Percentiles rank a stretch among this genome's conserved stretches.
phyloP scores from a whole-genome alignment of 805 yeast genomes.

The Yamadazyma kitorensis region DNA sequence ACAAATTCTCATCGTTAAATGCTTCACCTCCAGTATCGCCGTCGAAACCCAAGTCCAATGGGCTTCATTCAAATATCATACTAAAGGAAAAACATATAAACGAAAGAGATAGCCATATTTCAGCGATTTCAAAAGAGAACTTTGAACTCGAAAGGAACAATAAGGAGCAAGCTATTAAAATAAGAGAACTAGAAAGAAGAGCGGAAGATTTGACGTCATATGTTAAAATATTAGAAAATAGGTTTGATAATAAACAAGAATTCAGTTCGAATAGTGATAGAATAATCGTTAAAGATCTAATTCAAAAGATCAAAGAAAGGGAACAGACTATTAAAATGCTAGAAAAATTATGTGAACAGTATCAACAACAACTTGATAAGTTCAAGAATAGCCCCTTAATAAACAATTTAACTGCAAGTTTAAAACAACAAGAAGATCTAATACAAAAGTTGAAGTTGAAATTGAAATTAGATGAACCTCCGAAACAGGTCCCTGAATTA shows the following conservation, averaged over 20 bases:
- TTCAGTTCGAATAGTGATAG: conserved; percentile 5
- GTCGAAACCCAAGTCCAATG: too few relatives aligned
- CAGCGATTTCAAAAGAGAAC: conserved; percentile 12
- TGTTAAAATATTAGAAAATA: conserved; percentile 15
- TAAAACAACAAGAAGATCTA: conserved; percentile 21
- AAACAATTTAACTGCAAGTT: conserved; percentile 13
- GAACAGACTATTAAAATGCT: conserved; percentile 18
- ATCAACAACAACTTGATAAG: conserved; percentile 15
- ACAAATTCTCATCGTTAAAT: too few relatives aligned
- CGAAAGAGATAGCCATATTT: conserved; percentile 15
- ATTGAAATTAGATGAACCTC: conserved; percentile 10
- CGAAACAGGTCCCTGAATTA: conserved; percentile 6
- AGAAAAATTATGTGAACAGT: conserved; percentile 17
- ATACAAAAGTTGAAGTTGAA: conserved; percentile 16
- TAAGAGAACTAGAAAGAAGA: conserved; percentile 19
- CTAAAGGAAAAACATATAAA: conserved; percentile 12
- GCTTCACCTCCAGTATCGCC: too few relatives aligned
- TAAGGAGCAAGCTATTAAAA: conserved; percentile 7
- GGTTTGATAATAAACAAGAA: conserved; percentile 4
- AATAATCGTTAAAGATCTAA: conserved; percentile 12
- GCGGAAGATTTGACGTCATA: conserved; percentile 16
- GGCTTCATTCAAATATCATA: neutral
- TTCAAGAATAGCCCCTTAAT: conserved; percentile 10
- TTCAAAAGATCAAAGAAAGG: conserved; percentile 15
- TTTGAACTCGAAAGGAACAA: conserved; percentile 5